These are phyloP conservation scores for Fusarium duplospermum DNA, from an alignment of 2,329 filamentous ascomycete species.

Conservation along the genomic window DNA sequence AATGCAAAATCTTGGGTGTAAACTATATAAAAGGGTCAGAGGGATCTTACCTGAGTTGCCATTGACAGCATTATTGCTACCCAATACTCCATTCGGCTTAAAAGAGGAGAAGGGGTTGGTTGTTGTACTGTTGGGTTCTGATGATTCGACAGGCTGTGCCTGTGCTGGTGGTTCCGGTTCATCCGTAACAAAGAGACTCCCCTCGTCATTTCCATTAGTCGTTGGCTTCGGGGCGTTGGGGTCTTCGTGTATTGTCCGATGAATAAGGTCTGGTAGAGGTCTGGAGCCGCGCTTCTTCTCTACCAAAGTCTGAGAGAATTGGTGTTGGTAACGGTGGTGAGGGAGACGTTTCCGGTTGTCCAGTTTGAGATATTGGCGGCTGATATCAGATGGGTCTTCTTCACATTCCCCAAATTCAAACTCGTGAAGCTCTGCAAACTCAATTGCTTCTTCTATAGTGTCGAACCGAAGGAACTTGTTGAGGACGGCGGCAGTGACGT, in stretches of 20 bases:
- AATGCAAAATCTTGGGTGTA: conserved; percentile 42
- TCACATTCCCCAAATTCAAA: conserved; percentile 60
- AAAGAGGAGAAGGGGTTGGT: conserved; percentile 28
- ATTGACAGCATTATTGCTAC: conserved; percentile 19
- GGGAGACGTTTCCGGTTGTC: conserved; percentile 58
- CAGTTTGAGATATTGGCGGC: conserved; percentile 57
- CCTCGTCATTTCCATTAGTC: conserved; percentile 36
- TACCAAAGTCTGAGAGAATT: conserved; percentile 67
- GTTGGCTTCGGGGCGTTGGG: conserved; percentile 12
- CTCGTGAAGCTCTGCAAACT: conserved; percentile 70
- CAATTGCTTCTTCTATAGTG: conserved; percentile 72
- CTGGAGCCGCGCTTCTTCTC: conserved; percentile 68
- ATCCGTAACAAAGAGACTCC: conserved; percentile 46
- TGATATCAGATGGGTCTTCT: conserved; percentile 49
- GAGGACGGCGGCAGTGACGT: conserved; percentile 67
- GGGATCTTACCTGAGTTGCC: conserved; percentile 41
- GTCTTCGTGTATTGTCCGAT: conserved; percentile 64
- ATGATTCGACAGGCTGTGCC: conserved; percentile 6
- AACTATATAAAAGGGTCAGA: conserved; percentile 29
- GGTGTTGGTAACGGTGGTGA: conserved; percentile 64
- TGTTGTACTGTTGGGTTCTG: conserved; percentile 18
- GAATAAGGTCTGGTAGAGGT: conserved; percentile 66
- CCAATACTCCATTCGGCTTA: conserved; percentile 8
- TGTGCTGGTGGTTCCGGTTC: conserved; percentile 13
- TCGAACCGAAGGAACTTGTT: conserved; percentile 75